phyloP scores from a whole-genome alignment of 331 rosid species.

The Pyrus hybrid region DNA sequence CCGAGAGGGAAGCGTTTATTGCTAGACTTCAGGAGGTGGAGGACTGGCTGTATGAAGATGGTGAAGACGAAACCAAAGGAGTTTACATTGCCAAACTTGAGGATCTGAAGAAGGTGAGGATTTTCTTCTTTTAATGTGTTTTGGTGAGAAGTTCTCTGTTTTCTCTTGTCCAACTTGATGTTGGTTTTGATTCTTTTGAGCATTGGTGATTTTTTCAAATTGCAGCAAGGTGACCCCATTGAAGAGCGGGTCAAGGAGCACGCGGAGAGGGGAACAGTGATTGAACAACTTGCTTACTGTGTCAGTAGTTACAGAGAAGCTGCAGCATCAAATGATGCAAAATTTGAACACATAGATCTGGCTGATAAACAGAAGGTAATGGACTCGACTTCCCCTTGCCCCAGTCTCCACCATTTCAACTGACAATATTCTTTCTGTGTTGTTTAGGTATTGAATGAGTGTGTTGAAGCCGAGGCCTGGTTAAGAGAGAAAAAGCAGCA shows the following conservation, averaged over 20 bases:
- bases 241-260: constrained; percentile 74
- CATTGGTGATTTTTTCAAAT: neutral
- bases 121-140: neutral
- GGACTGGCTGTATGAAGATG: constrained; percentile 94
- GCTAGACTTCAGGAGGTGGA: constrained; percentile 72
- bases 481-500: constrained; percentile 68
- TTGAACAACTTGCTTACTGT: constrained; percentile 53
- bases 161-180: neutral
- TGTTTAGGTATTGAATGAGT: constrained; percentile 61
- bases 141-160: neutral
- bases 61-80: constrained; percentile 95
- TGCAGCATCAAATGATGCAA: constrained; percentile 58
- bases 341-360: constrained; percentile 77
- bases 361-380: constrained; percentile 73
- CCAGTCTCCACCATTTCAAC: neutral
- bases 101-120: constrained; percentile 67
- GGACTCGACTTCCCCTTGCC: neutral
- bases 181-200: neutral
- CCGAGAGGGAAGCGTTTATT: constrained; percentile 60
- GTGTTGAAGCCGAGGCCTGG: constrained; percentile 94
- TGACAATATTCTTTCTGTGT: neutral
- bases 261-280: constrained; percentile 56
- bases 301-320: constrained; percentile 75
- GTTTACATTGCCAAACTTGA: constrained; percentile 91
- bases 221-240: constrained; percentile 92